phyloP scores from a whole-genome alignment of 805 yeast genomes.

The Hyphopichia homilentoma region DNA sequence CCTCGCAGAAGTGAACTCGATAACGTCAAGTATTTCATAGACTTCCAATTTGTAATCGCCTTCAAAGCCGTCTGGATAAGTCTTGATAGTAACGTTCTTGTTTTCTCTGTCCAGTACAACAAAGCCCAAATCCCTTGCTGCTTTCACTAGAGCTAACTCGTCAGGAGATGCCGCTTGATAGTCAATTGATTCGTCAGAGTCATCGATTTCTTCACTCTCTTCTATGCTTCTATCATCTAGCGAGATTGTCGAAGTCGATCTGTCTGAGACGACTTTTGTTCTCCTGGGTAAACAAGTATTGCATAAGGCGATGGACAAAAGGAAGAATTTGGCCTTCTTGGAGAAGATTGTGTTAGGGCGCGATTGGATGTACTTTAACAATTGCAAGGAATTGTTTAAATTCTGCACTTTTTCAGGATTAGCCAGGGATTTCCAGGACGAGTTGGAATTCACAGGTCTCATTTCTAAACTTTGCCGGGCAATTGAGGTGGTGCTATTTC shows the following conservation, averaged over 20 bases:
- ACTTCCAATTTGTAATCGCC: slow-evolving; percentile 57
- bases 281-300: slow-evolving; percentile 83
- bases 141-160: slow-evolving; percentile 87
- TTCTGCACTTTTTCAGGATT: slow-evolving; percentile 40
- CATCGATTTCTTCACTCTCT: slow-evolving; percentile 8
- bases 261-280: slow-evolving; percentile 7
- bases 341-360: slow-evolving; percentile 71
- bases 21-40: slow-evolving; percentile 72
- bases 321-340: slow-evolving; percentile 70
- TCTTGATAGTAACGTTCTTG: slow-evolving; percentile 58
- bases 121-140: slow-evolving; percentile 93
- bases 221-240: slow-evolving; percentile 14
- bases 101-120: slow-evolving; percentile 71
- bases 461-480: slow-evolving; percentile 34
- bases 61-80: slow-evolving; percentile 82
- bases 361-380: slow-evolving; percentile 65
- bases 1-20: slow-evolving; percentile 83
- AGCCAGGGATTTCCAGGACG: slow-evolving; percentile 48
- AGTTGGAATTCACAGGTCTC: slow-evolving; percentile 16
- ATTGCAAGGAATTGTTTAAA: slow-evolving; percentile 52
- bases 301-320: slow-evolving; percentile 80
- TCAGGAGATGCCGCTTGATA: slow-evolving; percentile 97
- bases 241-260: slow-evolving; percentile 8
- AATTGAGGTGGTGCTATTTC: slow-evolving; percentile 28
- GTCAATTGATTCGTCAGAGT: slow-evolving; percentile 48